Conservation (phyloP, 192 early-diverging fungal genomes). For the Rhizoclosmatium sp. region DNA sequence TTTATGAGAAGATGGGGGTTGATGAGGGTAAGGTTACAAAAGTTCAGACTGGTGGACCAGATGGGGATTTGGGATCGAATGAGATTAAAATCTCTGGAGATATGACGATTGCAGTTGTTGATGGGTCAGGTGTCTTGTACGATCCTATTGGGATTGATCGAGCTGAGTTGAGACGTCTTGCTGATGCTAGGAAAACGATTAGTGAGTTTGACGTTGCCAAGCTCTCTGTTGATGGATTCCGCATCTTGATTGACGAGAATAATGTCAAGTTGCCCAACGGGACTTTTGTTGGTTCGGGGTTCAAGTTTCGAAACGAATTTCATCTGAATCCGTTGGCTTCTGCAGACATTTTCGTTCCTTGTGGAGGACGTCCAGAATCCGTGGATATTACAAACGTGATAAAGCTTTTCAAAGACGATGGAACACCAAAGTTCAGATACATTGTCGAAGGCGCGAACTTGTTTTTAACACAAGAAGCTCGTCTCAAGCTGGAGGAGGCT, state of each 20-base stretch:
- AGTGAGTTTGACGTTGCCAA: slow-evolving; percentile 84
- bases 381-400: slow-evolving; percentile 91
- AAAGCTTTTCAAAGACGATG: slow-evolving; percentile 77
- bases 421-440: slow-evolving; percentile 94
- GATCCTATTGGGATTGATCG: slow-evolving; percentile 93
- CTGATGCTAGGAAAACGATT: slow-evolving; percentile 84
- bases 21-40: slow-evolving; percentile 88
- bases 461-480: slow-evolving; percentile 98
- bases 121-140: slow-evolving; percentile 94
- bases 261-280: slow-evolving; percentile 90
- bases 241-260: slow-evolving; percentile 90
- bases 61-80: slow-evolving; percentile 97
- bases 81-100: slow-evolving; percentile 98
- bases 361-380: slow-evolving; percentile 97
- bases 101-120: slow-evolving; percentile 92
- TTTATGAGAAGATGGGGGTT: slow-evolving; percentile 69
- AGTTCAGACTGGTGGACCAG: slow-evolving; percentile 97
- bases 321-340: slow-evolving; percentile 82
- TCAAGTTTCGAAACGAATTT: slow-evolving; percentile 97
- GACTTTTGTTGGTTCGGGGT: slow-evolving; percentile 82
- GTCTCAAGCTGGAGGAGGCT: slow-evolving; percentile 92
- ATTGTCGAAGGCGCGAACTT: slow-evolving; percentile 99
- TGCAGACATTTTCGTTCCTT: slow-evolving; percentile 94
- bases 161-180: slow-evolving; percentile 83
- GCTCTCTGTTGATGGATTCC: slow-evolving; percentile 86